Evolutionary conservation across 208 protist species (phyloP).

Genomic region (Wallacemonas sp.): DNA sequence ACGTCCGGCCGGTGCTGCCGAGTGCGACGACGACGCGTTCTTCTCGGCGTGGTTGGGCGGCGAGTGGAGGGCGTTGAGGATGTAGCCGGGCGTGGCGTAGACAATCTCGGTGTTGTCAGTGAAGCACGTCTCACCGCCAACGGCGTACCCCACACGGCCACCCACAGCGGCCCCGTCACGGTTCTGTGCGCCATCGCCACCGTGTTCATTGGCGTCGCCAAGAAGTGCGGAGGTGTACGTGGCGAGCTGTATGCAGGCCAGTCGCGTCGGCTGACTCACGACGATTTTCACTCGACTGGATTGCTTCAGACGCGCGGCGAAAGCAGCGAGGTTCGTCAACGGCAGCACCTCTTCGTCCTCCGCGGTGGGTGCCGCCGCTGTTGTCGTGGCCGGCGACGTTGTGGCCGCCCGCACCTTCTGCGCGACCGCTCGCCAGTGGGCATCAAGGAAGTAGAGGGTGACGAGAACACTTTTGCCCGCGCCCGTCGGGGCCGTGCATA

Average conservation of each 20-base stretch:
- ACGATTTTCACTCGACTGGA: conserved; percentile 66
- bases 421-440: conserved; percentile 55
- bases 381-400: neutral
- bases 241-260: conserved; percentile 67
- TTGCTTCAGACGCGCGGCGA: conserved; percentile 29
- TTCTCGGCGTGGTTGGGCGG: too few relatives aligned
- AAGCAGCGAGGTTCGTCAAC: conserved; percentile 21
- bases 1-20: neutral
- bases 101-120: conserved; percentile 63
- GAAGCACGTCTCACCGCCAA: conserved; percentile 51
- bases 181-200: neutral
- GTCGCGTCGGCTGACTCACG: conserved; percentile 79
- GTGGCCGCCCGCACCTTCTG: conserved; percentile 11
- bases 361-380: conserved; percentile 1
- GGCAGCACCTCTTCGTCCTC: conserved; percentile 3
- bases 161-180: conserved; percentile 16
- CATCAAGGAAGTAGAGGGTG: conserved; percentile 62
- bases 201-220: neutral
- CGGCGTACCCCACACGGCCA: conserved; percentile 71
- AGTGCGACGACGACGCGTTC: neutral
- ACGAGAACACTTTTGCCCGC: conserved; percentile 74
- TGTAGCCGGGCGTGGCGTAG: conserved; percentile 72
- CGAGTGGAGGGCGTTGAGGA: conserved; percentile 52
- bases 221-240: conserved; percentile 22
- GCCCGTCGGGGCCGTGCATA: conserved; percentile 64